Evolutionary conservation across 2,329 filamentous ascomycete genomes (phyloP).

Genomic region (Xylariaceae sp.): DNA sequence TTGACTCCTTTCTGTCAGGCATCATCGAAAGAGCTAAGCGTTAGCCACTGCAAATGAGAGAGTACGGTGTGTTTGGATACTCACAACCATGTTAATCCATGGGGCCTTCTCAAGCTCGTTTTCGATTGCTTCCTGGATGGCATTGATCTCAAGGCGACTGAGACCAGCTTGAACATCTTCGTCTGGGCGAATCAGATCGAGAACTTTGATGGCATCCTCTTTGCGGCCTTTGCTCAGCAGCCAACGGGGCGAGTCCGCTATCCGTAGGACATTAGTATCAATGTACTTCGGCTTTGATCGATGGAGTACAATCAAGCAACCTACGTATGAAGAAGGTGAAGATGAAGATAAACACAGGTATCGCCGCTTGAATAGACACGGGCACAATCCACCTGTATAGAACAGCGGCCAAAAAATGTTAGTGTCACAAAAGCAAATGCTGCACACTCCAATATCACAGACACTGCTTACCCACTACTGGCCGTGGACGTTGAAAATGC

Average conservation of each 20-base stretch:
- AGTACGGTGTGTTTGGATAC: too few species aligned
- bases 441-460: neutral
- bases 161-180: neutral
- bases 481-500: neutral
- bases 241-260: conserved; percentile 1
- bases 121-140: neutral
- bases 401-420: neutral
- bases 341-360: neutral
- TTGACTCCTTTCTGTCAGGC: neutral
- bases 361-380: neutral
- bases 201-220: neutral
- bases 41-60: too few species aligned
- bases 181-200: neutral
- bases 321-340: conserved; percentile 1
- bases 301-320: too few species aligned
- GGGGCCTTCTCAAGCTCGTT: neutral
- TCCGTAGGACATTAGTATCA: too few species aligned
- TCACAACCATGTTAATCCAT: neutral
- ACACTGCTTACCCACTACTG: neutral
- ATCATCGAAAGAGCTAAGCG: too few species aligned
- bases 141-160: neutral
- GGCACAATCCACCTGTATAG: too few species aligned
- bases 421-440: neutral
- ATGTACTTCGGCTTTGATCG: too few species aligned
- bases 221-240: neutral